Evolutionary conservation across 345 rosid genomes (phyloP), one percentile per base, ranked within the genome.

Genomic region (Eucalyptus pumila): DNA sequence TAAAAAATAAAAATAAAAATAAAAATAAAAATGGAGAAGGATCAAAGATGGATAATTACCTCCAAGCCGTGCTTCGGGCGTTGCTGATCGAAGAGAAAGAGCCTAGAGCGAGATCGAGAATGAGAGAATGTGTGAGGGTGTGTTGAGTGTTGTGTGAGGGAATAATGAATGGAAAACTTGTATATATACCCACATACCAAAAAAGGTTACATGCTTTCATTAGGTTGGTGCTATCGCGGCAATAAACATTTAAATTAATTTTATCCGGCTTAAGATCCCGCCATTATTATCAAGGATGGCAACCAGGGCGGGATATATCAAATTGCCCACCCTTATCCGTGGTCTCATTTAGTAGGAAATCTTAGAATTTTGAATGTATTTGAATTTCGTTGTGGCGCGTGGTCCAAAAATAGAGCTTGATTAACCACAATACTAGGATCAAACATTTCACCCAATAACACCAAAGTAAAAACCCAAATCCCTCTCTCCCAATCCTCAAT

Each of bases 301-400:
- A 32, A 60, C 21, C 1, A 0, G 11, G 5, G 15, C 3, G 23
- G 76, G 19, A 16, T 67, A 16, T 1, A 32, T 32, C 11, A n/a
- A n/a, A 15, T 65, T 8, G 11, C 0, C 80, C 7, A 7, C 6
- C 44, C 1, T 27, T 16, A 69, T 69, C 80, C 26, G 8, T 34
- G 11, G 80, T 0, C 80, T 9, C 13, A 34, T 69, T 69, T 69
- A 17, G 26, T 69, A 10, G 14, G 21, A 72, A 72, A 72, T 72
- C 81, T 23, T 34, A 34, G 2, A 34, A 9, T 72, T 72, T 72
- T 37, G 13, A 19, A 72, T 11, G 44, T 72, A 17, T 11, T 34
- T 34, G 26, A 34, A 72, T 34, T 72, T 5, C 2, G 8, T 0
- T 72, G 45, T 9, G 81, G 44, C 5, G 44, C 5, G 45, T 9